Percentiles rank a stretch among this genome's conserved stretches.
These are phyloP conservation scores for Stipa capillata DNA, from an alignment of 176 grass and related monocot genomes.

Conservation along the genomic window DNA sequence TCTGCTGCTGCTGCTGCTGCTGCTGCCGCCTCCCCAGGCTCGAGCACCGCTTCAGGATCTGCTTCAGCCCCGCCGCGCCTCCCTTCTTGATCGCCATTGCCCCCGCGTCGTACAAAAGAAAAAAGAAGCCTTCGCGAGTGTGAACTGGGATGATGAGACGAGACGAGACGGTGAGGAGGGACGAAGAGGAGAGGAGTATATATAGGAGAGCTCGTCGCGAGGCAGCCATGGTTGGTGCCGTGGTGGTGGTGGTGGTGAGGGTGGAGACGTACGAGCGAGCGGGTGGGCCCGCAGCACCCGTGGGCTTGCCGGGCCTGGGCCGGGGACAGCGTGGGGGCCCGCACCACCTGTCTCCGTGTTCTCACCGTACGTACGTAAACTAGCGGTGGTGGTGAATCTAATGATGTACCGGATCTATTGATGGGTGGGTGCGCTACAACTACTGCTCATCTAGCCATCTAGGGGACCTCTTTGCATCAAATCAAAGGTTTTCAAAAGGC, in stretches of 20 bases:
- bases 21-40: constrained; percentile 56
- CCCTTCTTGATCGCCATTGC: constrained; percentile 64
- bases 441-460: background rate
- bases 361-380: background rate
- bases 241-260: too few species aligned
- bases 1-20: too few species aligned
- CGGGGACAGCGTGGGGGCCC: background rate
- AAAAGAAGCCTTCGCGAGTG: too few species aligned
- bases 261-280: background rate
- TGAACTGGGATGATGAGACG: too few species aligned
- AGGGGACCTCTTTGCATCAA: background rate
- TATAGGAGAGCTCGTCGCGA: background rate
- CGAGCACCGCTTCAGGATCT: constrained; percentile 81
- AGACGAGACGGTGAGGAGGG: background rate
- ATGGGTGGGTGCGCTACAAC: background rate
- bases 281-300: constrained; percentile 14
- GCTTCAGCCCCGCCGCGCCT: constrained; percentile 49
- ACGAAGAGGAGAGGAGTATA: background rate
- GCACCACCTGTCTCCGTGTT: background rate
- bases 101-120: too few species aligned
- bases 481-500: too few species aligned
- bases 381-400: background rate
- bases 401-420: background rate
- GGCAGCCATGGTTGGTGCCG: constrained; percentile 21
- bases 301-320: constrained; percentile 40